Evolutionary conservation across 306 rosid species (phyloP), one percentile per base, ranked within the genome.

Genomic region (Castanospermum australe): DNA sequence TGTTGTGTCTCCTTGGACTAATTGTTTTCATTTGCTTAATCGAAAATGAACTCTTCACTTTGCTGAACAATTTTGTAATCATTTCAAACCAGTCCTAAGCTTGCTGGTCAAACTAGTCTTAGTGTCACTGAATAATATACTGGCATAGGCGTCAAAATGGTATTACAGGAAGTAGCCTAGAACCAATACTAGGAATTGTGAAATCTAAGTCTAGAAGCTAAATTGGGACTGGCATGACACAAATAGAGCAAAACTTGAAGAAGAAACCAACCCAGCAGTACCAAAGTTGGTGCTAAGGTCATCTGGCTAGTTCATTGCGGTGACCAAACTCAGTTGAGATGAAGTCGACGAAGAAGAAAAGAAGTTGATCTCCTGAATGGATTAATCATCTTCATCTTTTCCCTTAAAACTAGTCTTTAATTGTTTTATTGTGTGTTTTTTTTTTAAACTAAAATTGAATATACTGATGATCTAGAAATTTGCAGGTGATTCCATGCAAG

Each of bases 401-500:
- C 9, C 8, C 54, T 41, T 18, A 28, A 13, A 61, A 59, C 69
- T 18, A n/a, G 13, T 74, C 13, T 15, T 15, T 28, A 30, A 15
- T 39, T 73, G n/a, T n/a, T n/a, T n/a, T n/a, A n/a, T n/a, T n/a
- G n/a, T n/a, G n/a, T n/a, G n/a, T n/a, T 25, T 59, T 28, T 25
- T 56, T 25, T 0, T 0, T 4, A 28, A 13, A 5, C 60, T 44
- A 25, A 30, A 44, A 25, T 30, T 50, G 2, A 73, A 59, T 22
- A 22, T 24, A 48, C 74, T 77, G 55, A 83, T 64, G 64, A 36
- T 75, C 35, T 60, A 44, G 20, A 71, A 77, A 33, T 87, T 67
- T 90, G 91, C 92, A 90, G 99, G 91, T 81, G 97, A 92, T 42
- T 75, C 97, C 67, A 84, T 87, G 78, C 87, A 89, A 79, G 97